Evolutionary conservation across 2,329 filamentous ascomycete species (phyloP).

Genomic region (Malbranchea zuffiana): DNA sequence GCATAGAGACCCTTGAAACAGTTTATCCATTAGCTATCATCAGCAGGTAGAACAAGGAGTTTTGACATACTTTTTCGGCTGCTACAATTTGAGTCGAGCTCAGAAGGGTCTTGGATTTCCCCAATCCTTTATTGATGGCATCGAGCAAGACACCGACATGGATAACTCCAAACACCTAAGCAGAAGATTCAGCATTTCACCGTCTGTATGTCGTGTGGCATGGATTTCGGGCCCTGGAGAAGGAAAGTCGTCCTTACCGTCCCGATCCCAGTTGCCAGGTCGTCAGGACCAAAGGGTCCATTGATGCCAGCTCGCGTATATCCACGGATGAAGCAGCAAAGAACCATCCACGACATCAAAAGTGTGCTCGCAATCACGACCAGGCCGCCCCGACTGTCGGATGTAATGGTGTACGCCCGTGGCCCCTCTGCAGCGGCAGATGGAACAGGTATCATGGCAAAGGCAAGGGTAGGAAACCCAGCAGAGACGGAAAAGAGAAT

Average conservation of each 20-base stretch:
- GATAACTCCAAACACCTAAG: conserved; percentile 6
- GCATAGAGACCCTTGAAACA: conserved; percentile 5
- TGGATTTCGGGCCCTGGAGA: too few species aligned
- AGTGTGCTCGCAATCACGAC: conserved; percentile 7
- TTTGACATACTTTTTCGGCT: conserved; percentile 8
- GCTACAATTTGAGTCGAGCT: not conserved
- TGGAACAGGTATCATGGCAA: too few species aligned
- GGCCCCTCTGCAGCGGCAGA: conserved; percentile 2
- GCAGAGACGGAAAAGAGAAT: too few species aligned
- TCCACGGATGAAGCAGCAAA: conserved; percentile 11
- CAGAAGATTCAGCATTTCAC: not conserved
- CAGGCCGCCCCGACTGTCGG: conserved; percentile 5
- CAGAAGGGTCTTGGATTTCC: conserved; percentile 6
- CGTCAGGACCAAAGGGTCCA: conserved; percentile 18
- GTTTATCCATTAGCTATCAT: not conserved
- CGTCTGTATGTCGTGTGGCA: not conserved
- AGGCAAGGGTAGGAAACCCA: too few species aligned
- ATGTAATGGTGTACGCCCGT: conserved; percentile 9
- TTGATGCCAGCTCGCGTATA: conserved; percentile 20
- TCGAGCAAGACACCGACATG: conserved; percentile 10
- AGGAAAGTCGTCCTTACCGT: conserved; percentile 17
- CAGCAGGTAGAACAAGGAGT: not conserved
- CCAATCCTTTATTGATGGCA: conserved; percentile 7
- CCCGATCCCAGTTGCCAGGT: conserved; percentile 15
- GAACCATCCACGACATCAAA: conserved; percentile 13